phyloP scores from a whole-genome alignment of 805 yeast species.

The Candida taoyuanica region DNA sequence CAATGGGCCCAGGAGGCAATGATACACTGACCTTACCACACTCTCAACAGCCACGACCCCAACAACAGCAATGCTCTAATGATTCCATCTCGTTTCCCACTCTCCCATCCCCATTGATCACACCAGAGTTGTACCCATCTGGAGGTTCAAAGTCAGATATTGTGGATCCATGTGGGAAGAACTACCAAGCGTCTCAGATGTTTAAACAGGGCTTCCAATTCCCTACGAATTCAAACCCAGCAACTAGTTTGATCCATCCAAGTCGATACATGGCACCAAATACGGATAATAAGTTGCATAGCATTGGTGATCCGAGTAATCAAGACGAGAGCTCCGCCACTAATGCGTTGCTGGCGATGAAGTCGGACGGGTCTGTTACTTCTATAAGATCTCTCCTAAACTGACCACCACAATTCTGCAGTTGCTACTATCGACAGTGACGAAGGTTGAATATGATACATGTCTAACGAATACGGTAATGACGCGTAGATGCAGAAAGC shows the following conservation, averaged over 20 bases:
- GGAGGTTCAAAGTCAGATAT: conserved; percentile 1
- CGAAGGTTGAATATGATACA: too few relatives aligned
- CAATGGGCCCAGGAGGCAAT: not conserved
- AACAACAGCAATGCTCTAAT: not conserved
- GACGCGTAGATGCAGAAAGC: too few relatives aligned
- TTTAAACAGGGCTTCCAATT: not conserved
- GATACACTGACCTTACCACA: not conserved
- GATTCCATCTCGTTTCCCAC: conserved; percentile 1
- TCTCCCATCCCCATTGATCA: conserved; percentile 26
- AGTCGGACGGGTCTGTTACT: conserved; percentile 18
- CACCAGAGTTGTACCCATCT: conserved; percentile 25
- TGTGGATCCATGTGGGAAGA: too few relatives aligned
- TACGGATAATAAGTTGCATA: conserved; percentile 6
- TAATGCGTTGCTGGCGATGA: conserved; percentile 20
- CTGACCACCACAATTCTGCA: too few relatives aligned
- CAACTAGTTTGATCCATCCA: too few relatives aligned
- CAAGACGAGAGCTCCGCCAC: conserved; percentile 14
- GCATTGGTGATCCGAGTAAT: conserved; percentile 3
- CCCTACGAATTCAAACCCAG: not conserved
- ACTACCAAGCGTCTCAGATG: too few relatives aligned
- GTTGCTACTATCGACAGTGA: too few relatives aligned
- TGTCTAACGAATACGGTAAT: too few relatives aligned
- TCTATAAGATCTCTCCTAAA: conserved; percentile 24
- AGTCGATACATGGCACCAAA: not conserved
- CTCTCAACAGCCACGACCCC: too few relatives aligned